Percentiles rank a stretch among this genome's conserved stretches.
Evolutionary conservation across 768 basidiomycete genomes (phyloP).

Genomic region (Boletales sp.): DNA sequence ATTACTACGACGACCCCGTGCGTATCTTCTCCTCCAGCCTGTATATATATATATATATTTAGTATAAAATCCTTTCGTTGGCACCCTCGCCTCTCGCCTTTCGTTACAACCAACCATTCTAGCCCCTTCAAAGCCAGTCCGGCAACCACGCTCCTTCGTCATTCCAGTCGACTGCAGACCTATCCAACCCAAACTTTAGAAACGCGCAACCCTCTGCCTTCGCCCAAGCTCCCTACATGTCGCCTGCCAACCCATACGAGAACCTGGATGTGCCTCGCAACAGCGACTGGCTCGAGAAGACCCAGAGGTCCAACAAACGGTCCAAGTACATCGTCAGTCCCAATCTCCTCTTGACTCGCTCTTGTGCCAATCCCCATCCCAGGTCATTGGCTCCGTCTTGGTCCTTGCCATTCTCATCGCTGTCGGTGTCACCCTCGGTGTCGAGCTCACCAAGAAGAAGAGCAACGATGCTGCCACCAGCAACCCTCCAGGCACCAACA

Average conservation of each 20-base stretch:
- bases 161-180: slow-evolving; percentile 17
- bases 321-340: slow-evolving; percentile 58
- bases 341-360: background rate
- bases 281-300: slow-evolving; percentile 41
- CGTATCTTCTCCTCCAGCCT: slow-evolving; percentile 1
- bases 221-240: slow-evolving; percentile 24
- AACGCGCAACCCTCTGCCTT: slow-evolving; percentile 21
- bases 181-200: slow-evolving; percentile 22
- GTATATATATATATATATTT: slow-evolving; percentile 4
- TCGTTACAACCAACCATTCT: slow-evolving; percentile 25
- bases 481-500: slow-evolving; percentile 32
- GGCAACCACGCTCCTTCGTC: slow-evolving; percentile 36
- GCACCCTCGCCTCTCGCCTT: background rate
- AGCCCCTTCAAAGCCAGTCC: slow-evolving; percentile 24
- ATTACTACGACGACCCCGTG: slow-evolving; percentile 29
- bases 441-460: slow-evolving; percentile 56
- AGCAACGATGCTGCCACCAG: slow-evolving; percentile 25
- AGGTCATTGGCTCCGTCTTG: slow-evolving; percentile 54
- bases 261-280: slow-evolving; percentile 30
- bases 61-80: slow-evolving; percentile 1
- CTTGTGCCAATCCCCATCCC: background rate
- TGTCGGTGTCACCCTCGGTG: slow-evolving; percentile 61
- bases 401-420: slow-evolving; percentile 49
- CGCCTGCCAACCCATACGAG: slow-evolving; percentile 26
- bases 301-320: slow-evolving; percentile 31